Percentiles rank a stretch among this genome's conserved stretches.
phyloP scores from a whole-genome alignment of 2,329 filamentous ascomycete species.

The Colletotrichum phormii region DNA sequence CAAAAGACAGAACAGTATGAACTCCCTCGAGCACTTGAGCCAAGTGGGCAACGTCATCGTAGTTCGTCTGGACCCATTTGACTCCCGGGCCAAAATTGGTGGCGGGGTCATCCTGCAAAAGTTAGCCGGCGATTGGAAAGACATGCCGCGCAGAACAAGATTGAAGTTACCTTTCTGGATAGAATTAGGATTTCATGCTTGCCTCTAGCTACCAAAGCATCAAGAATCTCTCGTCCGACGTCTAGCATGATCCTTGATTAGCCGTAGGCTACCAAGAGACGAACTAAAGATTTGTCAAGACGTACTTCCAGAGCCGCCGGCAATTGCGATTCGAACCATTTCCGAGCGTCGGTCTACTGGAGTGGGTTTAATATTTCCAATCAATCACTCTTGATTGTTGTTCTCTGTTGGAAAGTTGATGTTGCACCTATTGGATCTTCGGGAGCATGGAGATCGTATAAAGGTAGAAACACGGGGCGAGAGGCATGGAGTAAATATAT shows the following conservation, averaged over 20 bases:
- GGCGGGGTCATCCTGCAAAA: constrained; percentile 40
- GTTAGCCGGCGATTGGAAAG: neutral
- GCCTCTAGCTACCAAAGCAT: constrained; percentile 57
- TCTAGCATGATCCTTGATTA: constrained; percentile 47
- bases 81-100: constrained; percentile 43
- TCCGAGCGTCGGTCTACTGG: neutral
- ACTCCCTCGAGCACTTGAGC: constrained; percentile 54
- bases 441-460: neutral
- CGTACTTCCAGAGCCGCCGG: constrained; percentile 39
- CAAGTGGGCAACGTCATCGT: constrained; percentile 53
- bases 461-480: neutral
- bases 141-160: neutral
- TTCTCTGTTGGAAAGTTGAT: neutral
- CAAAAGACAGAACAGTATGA: constrained; percentile 66
- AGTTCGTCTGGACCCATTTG: constrained; percentile 56
- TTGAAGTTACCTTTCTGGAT: constrained; percentile 54
- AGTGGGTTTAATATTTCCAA: neutral
- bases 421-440: neutral
- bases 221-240: constrained; percentile 64
- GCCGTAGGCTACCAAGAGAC: neutral
- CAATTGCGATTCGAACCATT: constrained; percentile 43
- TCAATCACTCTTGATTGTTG: too few species aligned
- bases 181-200: constrained; percentile 66
- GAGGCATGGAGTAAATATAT: too few species aligned
- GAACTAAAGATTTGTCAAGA: fast-evolving